Evolutionary conservation across 2,329 filamentous ascomycete species (phyloP), one percentile per base, ranked within the genome.

Genomic region (Fusarium dimerum): DNA sequence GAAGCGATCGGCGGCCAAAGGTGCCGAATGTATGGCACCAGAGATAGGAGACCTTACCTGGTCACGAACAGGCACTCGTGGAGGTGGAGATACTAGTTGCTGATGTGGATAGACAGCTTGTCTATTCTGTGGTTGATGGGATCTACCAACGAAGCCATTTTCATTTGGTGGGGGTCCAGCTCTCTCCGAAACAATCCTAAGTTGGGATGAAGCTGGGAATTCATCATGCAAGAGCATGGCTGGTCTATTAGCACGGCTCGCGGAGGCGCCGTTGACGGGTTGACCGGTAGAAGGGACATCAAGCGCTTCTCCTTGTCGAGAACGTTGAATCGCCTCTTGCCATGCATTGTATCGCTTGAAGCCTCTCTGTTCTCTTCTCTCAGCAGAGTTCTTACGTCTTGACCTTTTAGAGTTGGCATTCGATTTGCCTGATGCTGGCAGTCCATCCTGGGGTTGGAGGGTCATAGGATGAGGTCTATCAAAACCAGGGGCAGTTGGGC

Each of bases 261-360:
- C 50, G 47, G 15, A 44, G 43, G 44, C 18, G 44, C 32, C 50
- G 56, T 42, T 43, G 52, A 26, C 52, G 41, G 4, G 26, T 20
- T 40, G 45, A 17, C 59, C 49, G 51, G 60, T 59, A 39, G 59
- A 43, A 12, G 59, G 43, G 41, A 42, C 40, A 20, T 46, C 20
- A 13, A n/a, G 41, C 32, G 47, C 46, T 40, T 51, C 50, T 29
- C 45, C 49, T 50, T 52, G 57, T 39, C 55, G 58, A 40, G 45
- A 56, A 26, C 72, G 69, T 45, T 66, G 62, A 38, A 74, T 63
- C 17, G 72, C 72, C 40, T 73, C 69, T 52, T 73, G 68, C 72
- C 72, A 74, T n/a, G 72, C 76, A 54, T 74, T 70, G 47, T 79
- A 79, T 56, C 77, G 69, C 57, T 74, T 73, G 53, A 80, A 79